These are phyloP conservation scores for Ceratobasidium sp. DNA, from an alignment of 1,284 basidiomycete genomes.

Conservation along the genomic window DNA sequence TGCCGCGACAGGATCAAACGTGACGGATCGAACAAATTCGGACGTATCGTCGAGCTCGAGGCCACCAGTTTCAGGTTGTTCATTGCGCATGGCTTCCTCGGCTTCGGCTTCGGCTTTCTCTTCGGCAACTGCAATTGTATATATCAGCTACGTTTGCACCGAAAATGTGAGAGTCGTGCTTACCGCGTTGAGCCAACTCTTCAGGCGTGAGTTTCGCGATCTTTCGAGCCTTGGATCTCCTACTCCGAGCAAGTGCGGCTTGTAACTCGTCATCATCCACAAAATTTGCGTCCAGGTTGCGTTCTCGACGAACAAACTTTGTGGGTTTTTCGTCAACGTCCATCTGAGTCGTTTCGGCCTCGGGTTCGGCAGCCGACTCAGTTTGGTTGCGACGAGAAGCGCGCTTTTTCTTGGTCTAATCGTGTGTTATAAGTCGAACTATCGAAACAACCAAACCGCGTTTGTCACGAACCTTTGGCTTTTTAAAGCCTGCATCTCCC, in stretches of 20 bases:
- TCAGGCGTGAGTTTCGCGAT: conserved; percentile 84
- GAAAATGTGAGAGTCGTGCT: conserved; percentile 52
- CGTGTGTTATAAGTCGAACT: conserved; percentile 42
- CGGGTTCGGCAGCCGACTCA: conserved; percentile 64
- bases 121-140: conserved; percentile 67
- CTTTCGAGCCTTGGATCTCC: conserved; percentile 84
- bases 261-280: conserved; percentile 99
- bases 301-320: conserved; percentile 63
- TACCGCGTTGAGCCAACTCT: conserved; percentile 83
- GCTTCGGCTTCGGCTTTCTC: conserved; percentile 59
- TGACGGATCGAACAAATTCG: conserved; percentile 94
- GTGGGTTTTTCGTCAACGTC: conserved; percentile 76
- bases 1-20: conserved; percentile 68
- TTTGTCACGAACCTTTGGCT: conserved; percentile 74
- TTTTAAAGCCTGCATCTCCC: conserved; percentile 94
- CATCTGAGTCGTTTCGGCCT: conserved; percentile 66
- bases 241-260: conserved; percentile 86
- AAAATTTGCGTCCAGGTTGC: conserved; percentile 86
- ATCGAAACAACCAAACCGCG: not conserved
- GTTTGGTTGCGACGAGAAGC: conserved; percentile 74
- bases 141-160: conserved; percentile 3
- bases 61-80: conserved; percentile 66
- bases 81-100: conserved; percentile 60
- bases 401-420: conserved; percentile 90
- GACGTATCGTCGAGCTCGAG: conserved; percentile 97